Base-by-base conservation (phyloP, 352 stramenopile species). In the Globisporangium alternatum region DNA sequence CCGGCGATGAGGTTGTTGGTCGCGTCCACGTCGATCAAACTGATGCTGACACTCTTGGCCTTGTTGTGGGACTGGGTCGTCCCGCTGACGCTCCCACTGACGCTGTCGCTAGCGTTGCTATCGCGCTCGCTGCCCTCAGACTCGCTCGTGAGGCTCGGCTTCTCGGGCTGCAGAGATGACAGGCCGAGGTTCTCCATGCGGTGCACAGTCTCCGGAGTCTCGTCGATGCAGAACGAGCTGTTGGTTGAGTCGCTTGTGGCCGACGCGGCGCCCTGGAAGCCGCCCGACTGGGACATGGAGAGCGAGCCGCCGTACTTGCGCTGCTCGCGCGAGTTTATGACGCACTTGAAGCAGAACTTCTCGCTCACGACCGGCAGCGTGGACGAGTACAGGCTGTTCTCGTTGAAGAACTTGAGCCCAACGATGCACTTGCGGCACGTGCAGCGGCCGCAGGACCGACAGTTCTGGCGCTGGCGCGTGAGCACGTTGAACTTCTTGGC, bases 401-500 rank as follows among this genome's bases (percentile, higher is more conserved):
- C 55, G 51, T 63, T 62, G 8, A 72, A 62, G 49, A 72, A 69
- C 37, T 63, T 58, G 48, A 72, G 62, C 25, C 56, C 41, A 4
- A 72, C 39, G 47, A 62, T 72, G 66, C 66, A 72, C 39, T 41
- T 62, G 30, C 66, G 66, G 43, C 66, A 72, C 19, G 62, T 55
- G 56, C 62, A 39, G n/a, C 45, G 67, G 12, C 62, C 64, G 52
- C 67, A 72, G 19, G 60, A 33, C 22, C 62, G 56, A n/a, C 56
- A 60, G 43, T 33, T 51, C 25, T 63, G 43, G 56, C 62, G 62
- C 44, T 45, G 49, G 15, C 56, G 65, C 37, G 62, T 66, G 52
- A 77, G 60, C 56, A 77, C 22, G 45, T 68, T 54, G 39, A 73
- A 70, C 48, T 69, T 71, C 54, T 74, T 74, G 45, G 60, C 48